These are phyloP conservation scores for Lycium barbarum DNA, from an alignment of 257 asterid species.

Conservation along the genomic window DNA sequence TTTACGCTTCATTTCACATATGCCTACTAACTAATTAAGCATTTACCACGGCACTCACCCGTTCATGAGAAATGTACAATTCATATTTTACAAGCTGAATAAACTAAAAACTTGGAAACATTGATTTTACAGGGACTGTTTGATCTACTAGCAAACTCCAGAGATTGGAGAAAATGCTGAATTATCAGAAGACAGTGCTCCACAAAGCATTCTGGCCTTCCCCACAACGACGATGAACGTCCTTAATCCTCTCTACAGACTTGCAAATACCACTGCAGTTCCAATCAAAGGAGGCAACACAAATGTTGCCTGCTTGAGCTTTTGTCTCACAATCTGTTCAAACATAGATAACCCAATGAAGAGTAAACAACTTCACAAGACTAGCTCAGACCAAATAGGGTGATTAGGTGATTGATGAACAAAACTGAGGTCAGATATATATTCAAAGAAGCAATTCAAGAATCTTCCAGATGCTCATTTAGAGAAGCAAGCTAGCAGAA, in stretches of 20 bases:
- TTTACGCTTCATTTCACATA: constrained; percentile 8
- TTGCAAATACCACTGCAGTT: constrained; percentile 95
- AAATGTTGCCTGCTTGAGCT: constrained; percentile 89
- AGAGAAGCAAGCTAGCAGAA: neutral
- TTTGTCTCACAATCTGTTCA: constrained; percentile 90
- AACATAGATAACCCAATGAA: neutral
- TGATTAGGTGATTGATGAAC: neutral
- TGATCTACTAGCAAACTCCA: constrained; percentile 25
- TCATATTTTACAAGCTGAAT: constrained; percentile 44
- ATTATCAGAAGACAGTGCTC: constrained; percentile 56
- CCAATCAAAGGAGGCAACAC: constrained; percentile 96
- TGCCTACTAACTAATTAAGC: neutral
- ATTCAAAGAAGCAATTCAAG: constrained; percentile 3
- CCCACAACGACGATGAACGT: constrained; percentile 89
- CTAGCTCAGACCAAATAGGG: neutral
- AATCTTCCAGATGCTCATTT: neutral
- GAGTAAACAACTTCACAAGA: neutral
- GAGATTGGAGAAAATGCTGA: constrained; percentile 30
- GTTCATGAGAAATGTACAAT: constrained; percentile 28
- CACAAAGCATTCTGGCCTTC: constrained; percentile 73
- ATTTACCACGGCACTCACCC: neutral
- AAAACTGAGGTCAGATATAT: neutral
- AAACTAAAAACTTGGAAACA: constrained; percentile 32
- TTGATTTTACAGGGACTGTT: constrained; percentile 31
- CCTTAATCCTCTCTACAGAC: constrained; percentile 85